A percentile compares a stretch with the other conserved stretches of the same genome.
These are phyloP conservation scores for Colletotrichum limetticola DNA, from an alignment of 2,329 filamentous ascomycete species.

Conservation along the genomic window DNA sequence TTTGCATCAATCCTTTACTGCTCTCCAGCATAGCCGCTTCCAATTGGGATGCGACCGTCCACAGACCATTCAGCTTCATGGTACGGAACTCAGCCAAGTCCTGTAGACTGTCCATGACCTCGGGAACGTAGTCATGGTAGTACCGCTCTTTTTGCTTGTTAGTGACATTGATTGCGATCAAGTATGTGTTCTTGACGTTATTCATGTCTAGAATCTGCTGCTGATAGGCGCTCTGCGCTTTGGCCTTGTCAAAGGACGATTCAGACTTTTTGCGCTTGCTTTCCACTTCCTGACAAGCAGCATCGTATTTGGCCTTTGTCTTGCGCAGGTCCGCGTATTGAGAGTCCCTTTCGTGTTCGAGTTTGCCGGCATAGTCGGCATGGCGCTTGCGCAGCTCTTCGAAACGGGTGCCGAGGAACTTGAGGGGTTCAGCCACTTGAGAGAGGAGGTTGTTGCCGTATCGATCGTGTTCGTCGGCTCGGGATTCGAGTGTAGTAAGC, in stretches of 20 bases:
- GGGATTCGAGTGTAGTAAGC: conserved; percentile 86
- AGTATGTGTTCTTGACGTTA: conserved; percentile 97
- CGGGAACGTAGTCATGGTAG: conserved; percentile 96
- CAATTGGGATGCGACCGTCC: conserved; percentile 82
- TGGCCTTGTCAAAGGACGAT: conserved; percentile 91
- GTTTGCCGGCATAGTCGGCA: conserved; percentile 85
- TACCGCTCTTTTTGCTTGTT: conserved; percentile 98
- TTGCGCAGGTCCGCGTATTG: conserved; percentile 90
- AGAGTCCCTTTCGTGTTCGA: conserved; percentile 88
- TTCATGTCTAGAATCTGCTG: conserved; percentile 96
- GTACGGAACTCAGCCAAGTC: conserved; percentile 92
- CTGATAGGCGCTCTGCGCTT: conserved; percentile 91
- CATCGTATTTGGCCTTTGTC: conserved; percentile 92
- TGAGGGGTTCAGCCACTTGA: conserved; percentile 88
- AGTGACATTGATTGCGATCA: conserved; percentile 95
- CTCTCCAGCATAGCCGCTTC: conserved; percentile 83
- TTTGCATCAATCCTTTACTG: conserved; percentile 77
- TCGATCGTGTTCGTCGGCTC: conserved; percentile 89
- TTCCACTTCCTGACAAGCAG: conserved; percentile 93
- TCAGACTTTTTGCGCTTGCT: conserved; percentile 94
- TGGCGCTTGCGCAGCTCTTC: conserved; percentile 95
- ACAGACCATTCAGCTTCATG: conserved; percentile 84
- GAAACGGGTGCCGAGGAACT: conserved; percentile 77
- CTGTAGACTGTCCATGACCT: conserved; percentile 92
- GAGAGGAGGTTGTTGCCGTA: conserved; percentile 82